Evolutionary conservation across 1,284 basidiomycete species (phyloP).

Genomic region (Cutaneotrichosporon mucoides): DNA sequence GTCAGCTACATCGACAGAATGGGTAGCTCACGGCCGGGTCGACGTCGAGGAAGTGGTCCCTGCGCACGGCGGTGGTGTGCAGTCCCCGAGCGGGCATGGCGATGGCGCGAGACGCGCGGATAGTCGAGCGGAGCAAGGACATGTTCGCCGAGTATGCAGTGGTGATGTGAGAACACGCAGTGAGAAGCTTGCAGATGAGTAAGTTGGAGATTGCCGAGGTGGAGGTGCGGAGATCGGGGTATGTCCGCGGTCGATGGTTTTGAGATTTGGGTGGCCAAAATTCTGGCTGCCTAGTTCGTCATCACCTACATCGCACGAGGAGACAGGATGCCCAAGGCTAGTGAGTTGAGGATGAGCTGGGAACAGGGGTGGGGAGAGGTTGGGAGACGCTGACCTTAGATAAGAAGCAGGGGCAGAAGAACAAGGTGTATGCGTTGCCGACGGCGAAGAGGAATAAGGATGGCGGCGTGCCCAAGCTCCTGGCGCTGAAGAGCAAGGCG

Average conservation of each 20-base stretch:
- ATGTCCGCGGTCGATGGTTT: not conserved
- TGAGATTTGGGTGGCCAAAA: constrained; percentile 15
- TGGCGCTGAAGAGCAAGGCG: constrained; percentile 47
- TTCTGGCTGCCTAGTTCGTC: not conserved
- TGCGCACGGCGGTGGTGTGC: constrained; percentile 18
- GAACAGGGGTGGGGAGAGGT: too few species aligned
- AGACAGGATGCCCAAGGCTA: constrained; percentile 39
- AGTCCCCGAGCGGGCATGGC: constrained; percentile 8
- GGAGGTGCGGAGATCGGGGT: not conserved
- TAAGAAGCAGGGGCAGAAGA: constrained; percentile 26
- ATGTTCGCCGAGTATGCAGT: not conserved
- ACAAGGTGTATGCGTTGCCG: constrained; percentile 36
- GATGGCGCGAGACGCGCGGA: constrained; percentile 3
- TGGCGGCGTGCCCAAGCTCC: constrained; percentile 69
- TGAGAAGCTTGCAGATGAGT: not conserved
- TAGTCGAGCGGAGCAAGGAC: constrained; percentile 16
- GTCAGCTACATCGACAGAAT: constrained; percentile 1
- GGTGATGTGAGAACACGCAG: not conserved
- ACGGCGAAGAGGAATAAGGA: constrained; percentile 60
- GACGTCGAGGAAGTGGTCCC: constrained; percentile 37
- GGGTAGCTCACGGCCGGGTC: constrained; percentile 22
- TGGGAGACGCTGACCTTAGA: constrained; percentile 3
- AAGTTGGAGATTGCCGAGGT: not conserved
- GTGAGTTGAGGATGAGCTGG: constrained; percentile 26
- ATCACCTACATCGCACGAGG: not conserved